A percentile compares a stretch with the other conserved stretches of the same genome.
Evolutionary conservation across 352 stramenopile genomes (phyloP).

Genomic region (Globisporangium irregulare): DNA sequence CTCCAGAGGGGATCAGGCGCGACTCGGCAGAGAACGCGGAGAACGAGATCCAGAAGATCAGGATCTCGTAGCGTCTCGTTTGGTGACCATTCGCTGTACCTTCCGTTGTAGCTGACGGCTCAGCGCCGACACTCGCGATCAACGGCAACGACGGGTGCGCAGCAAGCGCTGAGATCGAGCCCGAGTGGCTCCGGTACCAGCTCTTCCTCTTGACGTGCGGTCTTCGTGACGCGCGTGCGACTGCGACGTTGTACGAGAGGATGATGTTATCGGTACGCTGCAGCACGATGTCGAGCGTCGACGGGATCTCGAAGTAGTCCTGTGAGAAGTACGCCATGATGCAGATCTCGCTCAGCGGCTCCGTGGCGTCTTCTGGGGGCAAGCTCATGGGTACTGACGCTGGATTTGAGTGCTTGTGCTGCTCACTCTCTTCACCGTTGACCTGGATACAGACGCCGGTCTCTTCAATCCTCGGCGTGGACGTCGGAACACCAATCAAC

Average conservation of each 20-base stretch:
- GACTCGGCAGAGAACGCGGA: conserved; percentile 78
- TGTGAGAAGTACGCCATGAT: conserved; percentile 84
- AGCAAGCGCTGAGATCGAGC: conserved; percentile 62
- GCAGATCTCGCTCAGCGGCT: conserved; percentile 52
- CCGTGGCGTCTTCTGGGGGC: conserved; percentile 6
- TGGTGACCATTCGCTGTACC: conserved; percentile 14
- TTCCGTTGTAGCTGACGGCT: background rate
- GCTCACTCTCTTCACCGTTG: conserved; percentile 43
- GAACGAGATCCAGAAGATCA: conserved; percentile 85
- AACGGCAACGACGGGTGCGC: conserved; percentile 75
- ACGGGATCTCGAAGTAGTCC: conserved; percentile 66
- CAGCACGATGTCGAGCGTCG: conserved; percentile 71
- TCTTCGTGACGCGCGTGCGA: conserved; percentile 27
- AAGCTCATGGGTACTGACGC: background rate
- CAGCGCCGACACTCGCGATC: conserved; percentile 58
- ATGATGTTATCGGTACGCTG: conserved; percentile 74
- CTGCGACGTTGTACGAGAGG: conserved; percentile 65
- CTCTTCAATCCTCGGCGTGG: conserved; percentile 38
- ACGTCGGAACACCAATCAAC: conserved; percentile 36
- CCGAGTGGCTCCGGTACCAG: conserved; percentile 75
- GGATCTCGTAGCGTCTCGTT: conserved; percentile 46
- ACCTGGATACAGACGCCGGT: conserved; percentile 71
- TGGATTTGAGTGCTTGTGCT: background rate
- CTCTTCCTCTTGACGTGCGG: conserved; percentile 73
- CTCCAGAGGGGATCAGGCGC: conserved; percentile 74